Conservation (phyloP, 1,139 yeast genomes). For the Meyerozyma elateridarum region DNA sequence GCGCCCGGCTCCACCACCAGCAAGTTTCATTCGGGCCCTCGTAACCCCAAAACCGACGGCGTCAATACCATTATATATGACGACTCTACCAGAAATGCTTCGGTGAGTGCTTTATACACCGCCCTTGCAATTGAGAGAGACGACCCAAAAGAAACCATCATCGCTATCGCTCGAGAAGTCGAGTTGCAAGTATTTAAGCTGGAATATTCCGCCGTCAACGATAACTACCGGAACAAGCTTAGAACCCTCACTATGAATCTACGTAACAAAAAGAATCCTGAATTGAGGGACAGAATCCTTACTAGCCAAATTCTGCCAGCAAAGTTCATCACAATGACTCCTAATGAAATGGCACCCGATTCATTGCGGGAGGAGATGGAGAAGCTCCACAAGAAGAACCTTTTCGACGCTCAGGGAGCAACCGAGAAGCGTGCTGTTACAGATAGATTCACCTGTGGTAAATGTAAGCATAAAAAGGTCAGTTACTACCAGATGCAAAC, state of each 20-base stretch:
- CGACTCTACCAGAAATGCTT: conserved; percentile 78
- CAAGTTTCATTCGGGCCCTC: conserved; percentile 40
- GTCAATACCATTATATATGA: conserved; percentile 64
- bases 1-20: conserved; percentile 16
- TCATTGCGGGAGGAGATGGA: conserved; percentile 79
- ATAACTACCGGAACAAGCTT: conserved; percentile 71
- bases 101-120: conserved; percentile 78
- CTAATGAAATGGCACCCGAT: conserved; percentile 94
- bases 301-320: conserved; percentile 60
- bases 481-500: conserved; percentile 98
- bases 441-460: conserved; percentile 94
- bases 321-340: conserved; percentile 72
- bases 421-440: conserved; percentile 94
- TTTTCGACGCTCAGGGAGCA: conserved; percentile 98
- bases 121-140: conserved; percentile 81
- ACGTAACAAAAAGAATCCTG: conserved; percentile 86
- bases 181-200: conserved; percentile 65
- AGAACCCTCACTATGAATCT: conserved; percentile 80
- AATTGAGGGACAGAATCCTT: conserved; percentile 65
- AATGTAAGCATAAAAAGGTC: conserved; percentile 94
- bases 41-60: conserved; percentile 81
- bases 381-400: conserved; percentile 78
- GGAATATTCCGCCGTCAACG: conserved; percentile 52
- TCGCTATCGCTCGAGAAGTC: conserved; percentile 63
- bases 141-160: conserved; percentile 46